These are phyloP conservation scores for Populus deltoides DNA, from an alignment of 345 rosid species.

Conservation along the genomic window DNA sequence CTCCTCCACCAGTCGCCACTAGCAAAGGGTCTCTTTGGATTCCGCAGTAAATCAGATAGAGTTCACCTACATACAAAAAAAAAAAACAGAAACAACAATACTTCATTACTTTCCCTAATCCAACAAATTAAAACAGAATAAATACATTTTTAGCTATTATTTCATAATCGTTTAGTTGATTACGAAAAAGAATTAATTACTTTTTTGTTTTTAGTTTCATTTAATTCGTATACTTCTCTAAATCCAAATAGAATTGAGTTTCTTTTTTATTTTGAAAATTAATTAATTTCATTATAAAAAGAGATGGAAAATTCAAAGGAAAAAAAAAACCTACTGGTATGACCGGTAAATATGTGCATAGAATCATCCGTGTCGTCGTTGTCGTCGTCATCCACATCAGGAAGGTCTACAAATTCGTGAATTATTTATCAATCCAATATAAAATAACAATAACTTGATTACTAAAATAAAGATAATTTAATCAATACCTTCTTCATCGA, in stretches of 20 bases:
- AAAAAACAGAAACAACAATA: background rate
- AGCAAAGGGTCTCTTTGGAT: constrained; percentile 65
- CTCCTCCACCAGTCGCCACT: constrained; percentile 95
- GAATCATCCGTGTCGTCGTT: constrained; percentile 79
- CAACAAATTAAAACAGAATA: background rate
- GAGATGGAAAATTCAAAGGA: background rate
- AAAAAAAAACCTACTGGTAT: constrained; percentile 44
- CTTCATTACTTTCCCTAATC: background rate
- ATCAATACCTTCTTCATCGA: constrained; percentile 74
- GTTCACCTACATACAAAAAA: constrained; percentile 52
- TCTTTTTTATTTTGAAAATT: too few relatives aligned
- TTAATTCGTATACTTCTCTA: too few relatives aligned
- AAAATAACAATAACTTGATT: background rate
- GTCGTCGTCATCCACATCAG: constrained; percentile 56
- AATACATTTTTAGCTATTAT: background rate
- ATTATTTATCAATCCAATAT: background rate
- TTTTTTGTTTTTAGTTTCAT: too few relatives aligned
- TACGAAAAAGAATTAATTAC: background rate
- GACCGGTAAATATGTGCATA: constrained; percentile 83
- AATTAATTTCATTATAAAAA: background rate
- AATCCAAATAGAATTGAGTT: too few relatives aligned
- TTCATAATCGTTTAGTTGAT: background rate
- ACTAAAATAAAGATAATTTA: background rate
- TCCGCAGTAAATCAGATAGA: too few relatives aligned
- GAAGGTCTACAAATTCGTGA: constrained; percentile 54